Evolutionary conservation across 805 yeast genomes (phyloP), one percentile per base, ranked within the genome.

Genomic region (Candida rishiriensis): DNA sequence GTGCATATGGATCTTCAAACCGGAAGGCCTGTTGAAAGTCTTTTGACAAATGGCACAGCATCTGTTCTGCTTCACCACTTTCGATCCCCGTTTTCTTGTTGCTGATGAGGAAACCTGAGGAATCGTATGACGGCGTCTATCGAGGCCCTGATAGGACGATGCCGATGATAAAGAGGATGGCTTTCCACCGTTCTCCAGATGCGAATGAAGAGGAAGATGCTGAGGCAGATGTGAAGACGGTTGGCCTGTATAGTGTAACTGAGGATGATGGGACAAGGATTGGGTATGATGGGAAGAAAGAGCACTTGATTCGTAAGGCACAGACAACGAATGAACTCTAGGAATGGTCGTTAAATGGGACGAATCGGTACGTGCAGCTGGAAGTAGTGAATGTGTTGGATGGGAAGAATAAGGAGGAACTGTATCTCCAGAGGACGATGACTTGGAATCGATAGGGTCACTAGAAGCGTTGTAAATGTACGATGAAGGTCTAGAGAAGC

Each of bases 1-100:
- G 51, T 87, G 77, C 51, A 75, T 70, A 63, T 88, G 96, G 3
- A 90, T 88, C 50, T 81, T 83, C 43, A 88, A 68, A 1, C 93
- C 87, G 10, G 89, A 82, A 9, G 95, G 90, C 57, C 95, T 76
- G 53, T 86, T 83, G 68, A 88, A 88, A 42, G 78, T 80, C 60
- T 88, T 87, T 38, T 78, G 73, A 61, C 96, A 88, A 14, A 81
- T 73, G 36, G 63, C 69, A 64, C 72, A 73, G 32, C 54, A 47
- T 39, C 61, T 46, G 39, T 51, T 52, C 41, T 48, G 50, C 36
- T 43, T 44, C 11, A 40, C 33, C 13, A 31, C 39, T 35, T 41
- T 47, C 4, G 47, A 43, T 12, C 28, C 28, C 4, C 41, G 34
- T 21, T 42, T 41, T 13, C 29, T 39, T 7, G 36, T 34, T 13